phyloP scores from a whole-genome alignment of 2,329 filamentous ascomycete genomes.

The Neopestalotiopsis clavispora region DNA sequence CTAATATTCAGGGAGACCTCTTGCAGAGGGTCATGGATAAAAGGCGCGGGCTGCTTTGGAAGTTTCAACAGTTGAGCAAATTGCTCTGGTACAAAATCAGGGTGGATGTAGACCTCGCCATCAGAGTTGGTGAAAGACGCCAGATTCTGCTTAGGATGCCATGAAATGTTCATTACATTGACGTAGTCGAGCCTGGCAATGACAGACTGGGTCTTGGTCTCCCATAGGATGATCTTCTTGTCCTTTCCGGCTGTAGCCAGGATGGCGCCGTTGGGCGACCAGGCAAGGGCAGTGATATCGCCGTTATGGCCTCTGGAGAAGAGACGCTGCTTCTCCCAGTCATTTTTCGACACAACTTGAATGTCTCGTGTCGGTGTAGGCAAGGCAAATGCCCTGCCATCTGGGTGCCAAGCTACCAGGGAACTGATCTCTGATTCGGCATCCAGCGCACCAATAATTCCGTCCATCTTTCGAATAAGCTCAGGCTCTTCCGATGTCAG shows the following conservation, averaged over 20 bases:
- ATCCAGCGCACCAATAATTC: conserved; percentile 80
- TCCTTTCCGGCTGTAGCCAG: conserved; percentile 74
- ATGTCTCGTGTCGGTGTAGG: conserved; percentile 83
- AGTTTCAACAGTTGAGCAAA: conserved; percentile 62
- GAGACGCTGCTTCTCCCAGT: conserved; percentile 84
- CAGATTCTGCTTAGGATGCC: conserved; percentile 90
- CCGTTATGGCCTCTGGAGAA: conserved; percentile 83
- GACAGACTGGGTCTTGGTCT: conserved; percentile 83
- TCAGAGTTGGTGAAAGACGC: conserved; percentile 91
- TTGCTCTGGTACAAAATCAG: conserved; percentile 68
- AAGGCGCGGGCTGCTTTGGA: conserved; percentile 75
- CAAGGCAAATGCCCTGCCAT: conserved; percentile 87
- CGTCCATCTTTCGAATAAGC: conserved; percentile 82
- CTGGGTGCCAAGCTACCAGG: conserved; percentile 86
- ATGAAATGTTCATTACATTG: conserved; percentile 84
- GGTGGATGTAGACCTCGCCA: conserved; percentile 91
- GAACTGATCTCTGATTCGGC: conserved; percentile 78
- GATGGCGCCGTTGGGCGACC: conserved; percentile 94
- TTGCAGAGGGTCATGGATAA: conserved; percentile 79
- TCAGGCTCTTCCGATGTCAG: conserved; percentile 78
- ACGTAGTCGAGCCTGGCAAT: conserved; percentile 79
- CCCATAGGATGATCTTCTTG: conserved; percentile 80
- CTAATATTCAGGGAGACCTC: conserved; percentile 72
- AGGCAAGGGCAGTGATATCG: conserved; percentile 85
- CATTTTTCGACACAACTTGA: conserved; percentile 83